A percentile compares a stretch with the other conserved stretches of the same genome.
phyloP scores from a whole-genome alignment of 176 grass and related monocot species.

The Alopecurus myosuroides region DNA sequence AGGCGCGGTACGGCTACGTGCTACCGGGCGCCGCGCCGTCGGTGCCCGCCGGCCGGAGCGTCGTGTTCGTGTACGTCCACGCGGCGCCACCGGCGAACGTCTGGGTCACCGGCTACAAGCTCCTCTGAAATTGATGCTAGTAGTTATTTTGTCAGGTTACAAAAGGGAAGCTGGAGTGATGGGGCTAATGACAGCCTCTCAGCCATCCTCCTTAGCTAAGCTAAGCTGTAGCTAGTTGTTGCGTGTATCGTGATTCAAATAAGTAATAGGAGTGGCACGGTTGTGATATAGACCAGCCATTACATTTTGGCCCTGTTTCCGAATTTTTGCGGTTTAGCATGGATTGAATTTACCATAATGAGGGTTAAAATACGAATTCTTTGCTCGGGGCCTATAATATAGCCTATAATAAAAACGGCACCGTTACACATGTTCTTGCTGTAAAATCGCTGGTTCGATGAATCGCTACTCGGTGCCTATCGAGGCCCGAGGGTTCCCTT shows the following conservation, averaged over 20 bases:
- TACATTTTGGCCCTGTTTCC: not conserved
- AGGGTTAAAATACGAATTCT: too few species aligned
- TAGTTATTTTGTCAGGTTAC: conserved; percentile 23
- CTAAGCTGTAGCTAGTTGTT: not conserved
- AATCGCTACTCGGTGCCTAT: too few species aligned
- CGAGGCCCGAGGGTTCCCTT: too few species aligned
- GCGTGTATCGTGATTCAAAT: conserved; percentile 1
- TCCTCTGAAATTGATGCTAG: conserved; percentile 41
- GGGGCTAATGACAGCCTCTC: conserved; percentile 23
- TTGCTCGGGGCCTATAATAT: too few species aligned
- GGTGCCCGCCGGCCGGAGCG: conserved; percentile 50
- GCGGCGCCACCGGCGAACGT: conserved; percentile 50
- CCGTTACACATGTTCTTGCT: too few species aligned
- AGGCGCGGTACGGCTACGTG: conserved; percentile 55
- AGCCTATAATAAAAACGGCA: too few species aligned
- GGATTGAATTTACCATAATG: too few species aligned
- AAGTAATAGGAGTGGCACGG: not conserved
- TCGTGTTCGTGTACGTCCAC: conserved; percentile 67
- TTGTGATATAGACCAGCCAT: not conserved
- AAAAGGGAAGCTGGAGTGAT: conserved; percentile 39
- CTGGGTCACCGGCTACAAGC: conserved; percentile 72
- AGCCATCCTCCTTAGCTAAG: conserved; percentile 44
- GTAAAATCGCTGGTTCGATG: too few species aligned
- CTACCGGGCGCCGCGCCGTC: conserved; percentile 43
- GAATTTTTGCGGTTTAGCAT: too few species aligned